These are phyloP conservation scores for Gnomoniopsis smithogilvyi DNA, from an alignment of 2,329 filamentous ascomycete species.

Conservation along the genomic window DNA sequence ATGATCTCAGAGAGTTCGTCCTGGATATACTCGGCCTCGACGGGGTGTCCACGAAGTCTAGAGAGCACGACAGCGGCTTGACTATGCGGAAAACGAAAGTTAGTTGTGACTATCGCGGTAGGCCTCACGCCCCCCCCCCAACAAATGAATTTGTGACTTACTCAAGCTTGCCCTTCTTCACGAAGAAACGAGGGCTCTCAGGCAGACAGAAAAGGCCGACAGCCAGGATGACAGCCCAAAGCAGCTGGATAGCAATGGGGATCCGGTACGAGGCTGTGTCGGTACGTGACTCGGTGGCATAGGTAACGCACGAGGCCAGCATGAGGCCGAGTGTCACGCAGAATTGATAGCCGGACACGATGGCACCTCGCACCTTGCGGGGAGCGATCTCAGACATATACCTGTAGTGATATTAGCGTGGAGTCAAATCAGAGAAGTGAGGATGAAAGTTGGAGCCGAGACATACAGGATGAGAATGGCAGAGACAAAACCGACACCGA, in stretches of 20 bases:
- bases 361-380: conserved; percentile 64
- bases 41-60: conserved; percentile 61
- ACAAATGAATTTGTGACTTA: background rate
- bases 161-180: conserved; percentile 63
- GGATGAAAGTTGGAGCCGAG: no score
- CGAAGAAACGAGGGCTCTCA: conserved; percentile 70
- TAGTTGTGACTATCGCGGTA: background rate
- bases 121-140: background rate
- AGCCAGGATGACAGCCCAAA: conserved; percentile 39
- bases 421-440: background rate
- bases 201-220: conserved; percentile 34
- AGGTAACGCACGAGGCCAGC: conserved; percentile 66
- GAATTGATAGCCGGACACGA: conserved; percentile 75
- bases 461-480: conserved; percentile 60
- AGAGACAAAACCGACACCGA: conserved; percentile 66
- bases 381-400: conserved; percentile 79
- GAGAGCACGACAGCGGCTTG: conserved; percentile 56
- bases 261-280: conserved; percentile 68
- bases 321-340: conserved; percentile 72
- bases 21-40: conserved; percentile 63
- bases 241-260: conserved; percentile 66
- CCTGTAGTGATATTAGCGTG: background rate
- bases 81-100: background rate
- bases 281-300: conserved; percentile 56
- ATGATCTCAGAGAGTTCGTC: conserved; percentile 71